phyloP scores from a whole-genome alignment of 768 basidiomycete genomes.

The Boletus edulis region DNA sequence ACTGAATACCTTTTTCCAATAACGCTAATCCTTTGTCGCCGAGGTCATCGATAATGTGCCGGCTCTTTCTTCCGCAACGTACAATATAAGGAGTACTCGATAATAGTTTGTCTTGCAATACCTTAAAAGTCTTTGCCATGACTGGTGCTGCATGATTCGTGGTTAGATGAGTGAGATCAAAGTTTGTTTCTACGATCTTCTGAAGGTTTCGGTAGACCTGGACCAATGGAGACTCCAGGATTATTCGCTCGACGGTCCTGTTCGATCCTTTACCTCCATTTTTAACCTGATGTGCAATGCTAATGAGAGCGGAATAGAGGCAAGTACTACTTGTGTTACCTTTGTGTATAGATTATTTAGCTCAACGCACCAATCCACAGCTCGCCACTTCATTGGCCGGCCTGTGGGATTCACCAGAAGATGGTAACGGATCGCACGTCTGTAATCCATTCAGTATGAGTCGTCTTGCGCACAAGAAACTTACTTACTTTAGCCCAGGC shows the following conservation, averaged over 20 bases:
- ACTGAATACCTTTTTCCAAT: neutral
- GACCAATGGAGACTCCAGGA: neutral
- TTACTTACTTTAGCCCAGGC: too few species aligned
- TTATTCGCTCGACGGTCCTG: neutral
- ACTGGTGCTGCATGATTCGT: neutral
- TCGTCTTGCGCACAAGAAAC: too few species aligned
- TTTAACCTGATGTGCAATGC: neutral
- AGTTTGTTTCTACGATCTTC: neutral
- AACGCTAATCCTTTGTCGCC: neutral
- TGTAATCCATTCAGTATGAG: too few species aligned
- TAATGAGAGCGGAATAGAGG: too few species aligned
- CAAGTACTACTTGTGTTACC: too few species aligned
- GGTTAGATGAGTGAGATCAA: neutral
- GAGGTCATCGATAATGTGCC: neutral
- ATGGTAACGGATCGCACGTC: too few species aligned
- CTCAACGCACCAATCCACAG: neutral
- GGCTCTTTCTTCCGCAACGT: neutral
- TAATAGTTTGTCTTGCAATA: neutral
- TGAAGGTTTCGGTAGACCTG: neutral
- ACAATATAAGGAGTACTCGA: too few species aligned
- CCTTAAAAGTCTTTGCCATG: neutral
- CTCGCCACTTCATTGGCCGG: neutral
- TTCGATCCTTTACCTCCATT: neutral
- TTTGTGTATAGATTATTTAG: neutral
- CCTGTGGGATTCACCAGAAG: neutral